Conservation (phyloP, 306 rosid species). For the Glycine latifolia region DNA sequence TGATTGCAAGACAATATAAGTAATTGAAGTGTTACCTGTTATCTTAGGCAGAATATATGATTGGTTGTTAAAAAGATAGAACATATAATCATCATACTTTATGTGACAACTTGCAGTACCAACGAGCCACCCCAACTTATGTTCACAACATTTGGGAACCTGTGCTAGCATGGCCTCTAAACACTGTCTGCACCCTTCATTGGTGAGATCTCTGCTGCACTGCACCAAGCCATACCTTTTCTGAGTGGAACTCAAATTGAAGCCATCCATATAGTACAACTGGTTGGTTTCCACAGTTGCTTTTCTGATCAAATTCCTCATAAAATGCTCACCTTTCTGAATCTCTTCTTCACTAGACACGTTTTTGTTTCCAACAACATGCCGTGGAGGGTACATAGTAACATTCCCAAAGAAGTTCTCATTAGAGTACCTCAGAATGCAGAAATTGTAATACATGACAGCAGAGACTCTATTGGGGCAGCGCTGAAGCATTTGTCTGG, state of each 20-base stretch:
- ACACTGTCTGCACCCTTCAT: background rate
- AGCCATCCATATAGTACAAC: background rate
- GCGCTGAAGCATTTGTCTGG: background rate
- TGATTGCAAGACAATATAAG: background rate
- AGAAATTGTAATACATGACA: constrained; percentile 1
- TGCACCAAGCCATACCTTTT: constrained; percentile 41
- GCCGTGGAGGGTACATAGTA: background rate
- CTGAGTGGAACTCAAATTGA: background rate
- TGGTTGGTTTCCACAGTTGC: constrained; percentile 17
- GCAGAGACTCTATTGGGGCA: constrained; percentile 36
- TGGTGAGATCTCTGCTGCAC: constrained; percentile 38
- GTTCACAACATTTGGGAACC: constrained; percentile 1
- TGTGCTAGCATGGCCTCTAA: constrained; percentile 5
- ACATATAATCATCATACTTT: constrained; percentile 29
- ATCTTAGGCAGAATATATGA: background rate
- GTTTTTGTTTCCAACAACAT: background rate
- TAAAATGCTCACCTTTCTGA: background rate
- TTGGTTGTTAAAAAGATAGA: constrained; percentile 7
- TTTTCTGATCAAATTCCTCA: constrained; percentile 22
- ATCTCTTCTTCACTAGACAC: background rate
- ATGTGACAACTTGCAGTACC: constrained; percentile 14
- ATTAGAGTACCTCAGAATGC: constrained; percentile 24
- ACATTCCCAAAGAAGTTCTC: constrained; percentile 19
- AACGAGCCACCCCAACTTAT: background rate
- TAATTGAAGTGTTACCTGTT: background rate